These are phyloP conservation scores for Hortaea werneckii DNA, from an alignment of 2,329 filamentous ascomycete species.

Conservation along the genomic window DNA sequence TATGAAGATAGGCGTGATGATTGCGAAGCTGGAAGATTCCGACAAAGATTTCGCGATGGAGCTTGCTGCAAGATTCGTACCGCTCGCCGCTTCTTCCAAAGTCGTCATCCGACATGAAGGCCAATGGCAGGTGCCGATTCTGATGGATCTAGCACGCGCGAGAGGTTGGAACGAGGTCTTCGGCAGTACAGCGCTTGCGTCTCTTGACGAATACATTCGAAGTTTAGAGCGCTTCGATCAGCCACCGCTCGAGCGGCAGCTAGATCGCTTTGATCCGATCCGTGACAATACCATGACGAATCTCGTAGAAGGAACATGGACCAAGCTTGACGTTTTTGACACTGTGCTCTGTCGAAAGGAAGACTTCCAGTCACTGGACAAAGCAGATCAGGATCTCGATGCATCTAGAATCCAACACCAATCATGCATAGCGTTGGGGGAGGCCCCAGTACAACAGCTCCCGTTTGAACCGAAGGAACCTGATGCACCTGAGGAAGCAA, in stretches of 20 bases:
- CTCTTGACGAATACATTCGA: slow-evolving; percentile 35
- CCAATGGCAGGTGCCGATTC: slow-evolving; percentile 37
- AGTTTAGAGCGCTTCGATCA: slow-evolving; percentile 34
- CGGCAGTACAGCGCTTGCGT: slow-evolving; percentile 31
- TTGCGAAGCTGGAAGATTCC: slow-evolving; percentile 28
- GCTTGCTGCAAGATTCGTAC: slow-evolving; percentile 33
- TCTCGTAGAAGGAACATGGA: slow-evolving; percentile 37
- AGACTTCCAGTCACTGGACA: slow-evolving; percentile 32
- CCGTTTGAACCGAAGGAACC: neutral
- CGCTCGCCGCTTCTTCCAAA: slow-evolving; percentile 39
- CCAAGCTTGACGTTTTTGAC: slow-evolving; percentile 34
- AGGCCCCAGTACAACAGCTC: neutral
- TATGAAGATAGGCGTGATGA: slow-evolving; percentile 37
- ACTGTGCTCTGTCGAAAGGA: slow-evolving; percentile 24
- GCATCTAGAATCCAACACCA: neutral
- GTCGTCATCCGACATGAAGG: slow-evolving; percentile 45
- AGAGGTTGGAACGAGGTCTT: slow-evolving; percentile 28
- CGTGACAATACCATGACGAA: slow-evolving; percentile 33
- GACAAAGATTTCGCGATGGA: slow-evolving; percentile 29
- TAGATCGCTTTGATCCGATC: slow-evolving; percentile 34
- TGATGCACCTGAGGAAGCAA: neutral
- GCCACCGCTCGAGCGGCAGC: slow-evolving; percentile 27
- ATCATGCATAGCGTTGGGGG: slow-evolving; percentile 25
- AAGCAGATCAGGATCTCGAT: slow-evolving; percentile 12
- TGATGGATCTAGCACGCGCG: slow-evolving; percentile 31